Conservation (phyloP, 2,329 filamentous ascomycete genomes). For the Myriosclerotinia curreyana region DNA sequence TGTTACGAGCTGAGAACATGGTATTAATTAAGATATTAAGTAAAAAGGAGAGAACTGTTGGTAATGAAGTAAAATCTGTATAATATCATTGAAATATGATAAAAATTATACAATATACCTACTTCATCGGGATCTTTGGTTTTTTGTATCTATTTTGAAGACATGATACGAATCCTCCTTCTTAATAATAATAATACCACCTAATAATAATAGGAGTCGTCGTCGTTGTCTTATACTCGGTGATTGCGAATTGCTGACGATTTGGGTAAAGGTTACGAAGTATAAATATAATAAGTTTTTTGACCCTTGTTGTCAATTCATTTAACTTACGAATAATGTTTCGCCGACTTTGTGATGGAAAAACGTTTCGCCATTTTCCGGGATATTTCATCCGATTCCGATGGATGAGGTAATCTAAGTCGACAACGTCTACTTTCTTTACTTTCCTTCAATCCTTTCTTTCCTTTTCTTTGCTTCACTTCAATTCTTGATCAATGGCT, state of each 20-base stretch:
- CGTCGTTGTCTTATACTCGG: not conserved
- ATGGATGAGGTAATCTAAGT: constrained; percentile 11
- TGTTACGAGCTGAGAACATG: constrained; percentile 37
- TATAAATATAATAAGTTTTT: not conserved
- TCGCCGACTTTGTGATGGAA: not conserved
- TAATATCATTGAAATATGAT: not conserved
- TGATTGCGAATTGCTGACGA: constrained; percentile 6
- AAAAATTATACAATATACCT: not conserved
- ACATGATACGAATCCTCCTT: not conserved
- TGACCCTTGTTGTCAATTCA: constrained; percentile 5
- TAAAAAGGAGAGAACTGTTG: constrained; percentile 7
- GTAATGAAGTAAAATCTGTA: constrained; percentile 8
- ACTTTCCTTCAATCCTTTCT: not conserved
- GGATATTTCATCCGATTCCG: not conserved
- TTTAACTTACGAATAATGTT: not conserved
- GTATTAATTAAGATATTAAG: constrained; percentile 12
- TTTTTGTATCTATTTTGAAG: not conserved
- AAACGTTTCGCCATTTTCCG: not conserved
- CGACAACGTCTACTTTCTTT: not conserved
- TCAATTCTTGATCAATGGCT: constrained; percentile 33
- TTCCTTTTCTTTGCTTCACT: not conserved
- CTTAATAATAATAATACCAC: too few species aligned
- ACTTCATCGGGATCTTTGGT: not conserved
- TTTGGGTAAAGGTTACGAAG: not conserved
- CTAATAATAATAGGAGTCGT: not conserved